Evolutionary conservation across 2,329 filamentous ascomycete genomes (phyloP).

Genomic region (Colletotrichum brevisporum): DNA sequence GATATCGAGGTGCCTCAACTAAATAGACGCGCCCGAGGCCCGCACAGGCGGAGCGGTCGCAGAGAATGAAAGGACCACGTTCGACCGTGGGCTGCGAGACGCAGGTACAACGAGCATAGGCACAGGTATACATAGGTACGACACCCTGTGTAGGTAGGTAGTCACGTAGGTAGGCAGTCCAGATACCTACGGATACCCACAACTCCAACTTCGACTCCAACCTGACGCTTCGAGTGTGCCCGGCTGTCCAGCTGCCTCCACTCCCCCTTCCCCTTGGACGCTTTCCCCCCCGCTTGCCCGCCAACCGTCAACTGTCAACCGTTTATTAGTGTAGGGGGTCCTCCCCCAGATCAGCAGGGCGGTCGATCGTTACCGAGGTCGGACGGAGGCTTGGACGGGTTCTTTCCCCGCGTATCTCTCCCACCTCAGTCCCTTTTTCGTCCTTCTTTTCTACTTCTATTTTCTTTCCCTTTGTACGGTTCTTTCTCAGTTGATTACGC

Average conservation of each 20-base stretch:
- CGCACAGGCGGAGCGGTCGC: too few relatives aligned
- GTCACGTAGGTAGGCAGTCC: too few relatives aligned
- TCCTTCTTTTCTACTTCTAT: too few relatives aligned
- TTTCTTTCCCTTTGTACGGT: too few relatives aligned
- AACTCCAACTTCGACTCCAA: too few relatives aligned
- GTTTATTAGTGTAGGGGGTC: conserved; percentile 2
- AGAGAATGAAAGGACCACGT: not conserved
- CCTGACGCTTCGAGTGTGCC: not conserved
- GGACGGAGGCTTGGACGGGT: not conserved
- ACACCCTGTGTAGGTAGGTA: too few relatives aligned
- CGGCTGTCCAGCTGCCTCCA: too few relatives aligned
- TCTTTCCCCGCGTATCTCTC: too few relatives aligned
- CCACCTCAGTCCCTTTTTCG: too few relatives aligned
- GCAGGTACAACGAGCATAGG: conserved; percentile 3
- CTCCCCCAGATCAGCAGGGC: conserved; percentile 28
- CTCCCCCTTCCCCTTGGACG: not conserved
- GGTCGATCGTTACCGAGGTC: conserved; percentile 23
- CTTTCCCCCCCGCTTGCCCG: not conserved
- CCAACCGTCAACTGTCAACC: not conserved
- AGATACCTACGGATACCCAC: too few relatives aligned
- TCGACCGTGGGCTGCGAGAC: not conserved
- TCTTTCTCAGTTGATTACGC: too few relatives aligned
- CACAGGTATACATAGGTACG: too few relatives aligned
- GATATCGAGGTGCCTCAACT: not conserved
- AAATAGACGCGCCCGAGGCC: not conserved